phyloP scores from a whole-genome alignment of 2,329 filamentous ascomycete genomes.

The Blumeria graminis region DNA sequence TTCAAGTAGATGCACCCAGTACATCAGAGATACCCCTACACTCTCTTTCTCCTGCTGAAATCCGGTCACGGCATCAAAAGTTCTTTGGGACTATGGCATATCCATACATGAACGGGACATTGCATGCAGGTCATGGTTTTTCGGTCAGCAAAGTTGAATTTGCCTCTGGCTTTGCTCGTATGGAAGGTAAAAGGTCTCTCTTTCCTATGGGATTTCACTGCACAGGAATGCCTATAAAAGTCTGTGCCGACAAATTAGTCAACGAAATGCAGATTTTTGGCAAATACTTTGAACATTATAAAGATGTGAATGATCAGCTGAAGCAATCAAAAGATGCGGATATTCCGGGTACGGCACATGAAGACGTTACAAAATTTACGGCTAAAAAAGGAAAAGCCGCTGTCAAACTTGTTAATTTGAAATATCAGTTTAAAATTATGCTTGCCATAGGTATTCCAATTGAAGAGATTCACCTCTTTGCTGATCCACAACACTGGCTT shows the following conservation, averaged over 20 bases:
- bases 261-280: conserved; percentile 81
- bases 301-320: conserved; percentile 28
- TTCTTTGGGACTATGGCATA: conserved; percentile 68
- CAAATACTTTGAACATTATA: conserved; percentile 57
- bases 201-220: conserved; percentile 91
- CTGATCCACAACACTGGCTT: conserved; percentile 80
- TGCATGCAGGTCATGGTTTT: conserved; percentile 84
- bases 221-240: conserved; percentile 96
- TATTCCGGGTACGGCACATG: conserved; percentile 34
- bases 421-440: conserved; percentile 95
- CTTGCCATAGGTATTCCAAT: conserved; percentile 65
- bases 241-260: conserved; percentile 81
- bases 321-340: conserved; percentile 18
- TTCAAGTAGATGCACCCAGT: conserved; percentile 68
- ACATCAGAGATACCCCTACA: conserved; percentile 52
- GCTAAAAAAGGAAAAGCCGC: conserved; percentile 83
- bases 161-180: conserved; percentile 59
- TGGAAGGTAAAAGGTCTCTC: conserved; percentile 69
- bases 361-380: conserved; percentile 74
- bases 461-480: conserved; percentile 80
- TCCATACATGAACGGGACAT: conserved; percentile 66
- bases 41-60: conserved; percentile 46
- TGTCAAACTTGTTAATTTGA: conserved; percentile 74
- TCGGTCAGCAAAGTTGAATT: conserved; percentile 88
- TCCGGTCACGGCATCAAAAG: conserved; percentile 66